Evolutionary conservation across 1,284 basidiomycete genomes (phyloP).

Genomic region (Macrocystidia cucumis): DNA sequence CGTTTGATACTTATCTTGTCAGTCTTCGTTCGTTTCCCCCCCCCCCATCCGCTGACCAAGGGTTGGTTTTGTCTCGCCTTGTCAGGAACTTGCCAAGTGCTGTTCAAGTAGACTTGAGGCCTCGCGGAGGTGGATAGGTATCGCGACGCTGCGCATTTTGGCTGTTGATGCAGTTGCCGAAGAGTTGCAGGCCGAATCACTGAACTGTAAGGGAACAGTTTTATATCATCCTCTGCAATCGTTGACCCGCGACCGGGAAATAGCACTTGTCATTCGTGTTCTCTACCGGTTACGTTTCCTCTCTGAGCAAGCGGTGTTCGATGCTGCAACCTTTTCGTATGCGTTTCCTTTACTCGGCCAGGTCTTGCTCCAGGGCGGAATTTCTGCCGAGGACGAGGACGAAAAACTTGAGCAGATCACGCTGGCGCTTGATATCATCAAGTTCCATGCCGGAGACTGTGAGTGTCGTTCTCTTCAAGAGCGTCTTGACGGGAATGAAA

Average conservation of each 20-base stretch:
- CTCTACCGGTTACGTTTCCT: conserved; percentile 83
- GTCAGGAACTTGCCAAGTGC: conserved; percentile 55
- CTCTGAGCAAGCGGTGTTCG: conserved; percentile 79
- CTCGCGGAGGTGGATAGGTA: conserved; percentile 65
- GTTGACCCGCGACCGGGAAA: conserved; percentile 4
- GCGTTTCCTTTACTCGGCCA: conserved; percentile 71
- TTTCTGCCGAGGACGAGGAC: conserved; percentile 68
- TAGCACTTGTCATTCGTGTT: conserved; percentile 78
- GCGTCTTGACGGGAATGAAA: neutral
- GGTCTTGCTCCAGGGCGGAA: conserved; percentile 66
- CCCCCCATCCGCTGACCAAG: neutral
- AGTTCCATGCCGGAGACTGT: conserved; percentile 86
- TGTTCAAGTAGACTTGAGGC: conserved; percentile 67
- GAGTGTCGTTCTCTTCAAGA: conserved; percentile 18
- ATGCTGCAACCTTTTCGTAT: conserved; percentile 82
- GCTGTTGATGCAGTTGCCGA: conserved; percentile 64
- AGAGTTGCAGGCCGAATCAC: conserved; percentile 64
- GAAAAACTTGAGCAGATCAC: conserved; percentile 85
- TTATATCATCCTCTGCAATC: conserved; percentile 6
- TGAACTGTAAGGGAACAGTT: conserved; percentile 64
- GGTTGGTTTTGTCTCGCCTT: too few species aligned
- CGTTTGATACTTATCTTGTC: conserved; percentile 77
- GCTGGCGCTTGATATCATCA: conserved; percentile 79
- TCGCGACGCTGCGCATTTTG: conserved; percentile 73
- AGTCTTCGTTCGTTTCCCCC: conserved; percentile 18